Percentiles rank a stretch among this genome's conserved stretches.
These are phyloP conservation scores for Erysimum cheiri DNA, from an alignment of 441 rosid species.

Conservation along the genomic window DNA sequence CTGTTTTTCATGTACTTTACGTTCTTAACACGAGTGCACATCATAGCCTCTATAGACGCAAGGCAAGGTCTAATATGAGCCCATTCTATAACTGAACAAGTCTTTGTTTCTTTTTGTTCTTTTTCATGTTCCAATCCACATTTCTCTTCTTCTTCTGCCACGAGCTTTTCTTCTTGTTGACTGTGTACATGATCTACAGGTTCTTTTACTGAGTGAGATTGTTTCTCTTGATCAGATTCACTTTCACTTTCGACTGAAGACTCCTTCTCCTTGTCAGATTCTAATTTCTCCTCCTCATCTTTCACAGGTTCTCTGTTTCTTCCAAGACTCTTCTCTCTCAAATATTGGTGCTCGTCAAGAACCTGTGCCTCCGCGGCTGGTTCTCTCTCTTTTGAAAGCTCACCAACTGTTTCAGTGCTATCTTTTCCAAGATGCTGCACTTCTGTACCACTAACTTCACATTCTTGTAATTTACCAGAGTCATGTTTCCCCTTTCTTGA, in stretches of 20 bases:
- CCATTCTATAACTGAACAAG: slow-evolving; percentile 52
- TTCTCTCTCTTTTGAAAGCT: slow-evolving; percentile 35
- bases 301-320: slow-evolving; percentile 36
- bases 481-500: slow-evolving; percentile 45
- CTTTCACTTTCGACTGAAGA: not conserved
- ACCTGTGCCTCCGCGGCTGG: slow-evolving; percentile 32
- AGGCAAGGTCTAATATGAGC: slow-evolving; percentile 58
- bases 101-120: slow-evolving; percentile 45
- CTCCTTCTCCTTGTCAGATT: slow-evolving; percentile 41
- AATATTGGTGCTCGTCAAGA: not conserved
- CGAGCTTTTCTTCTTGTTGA: slow-evolving; percentile 43
- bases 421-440: slow-evolving; percentile 21
- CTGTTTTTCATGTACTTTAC: slow-evolving; percentile 41
- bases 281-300: slow-evolving; percentile 36
- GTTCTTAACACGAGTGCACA: slow-evolving; percentile 63
- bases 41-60: slow-evolving; percentile 56
- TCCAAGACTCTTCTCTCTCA: slow-evolving; percentile 41
- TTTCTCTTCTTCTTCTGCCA: slow-evolving; percentile 46
- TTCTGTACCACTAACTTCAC: slow-evolving; percentile 23
- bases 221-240: slow-evolving; percentile 29
- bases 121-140: slow-evolving; percentile 43
- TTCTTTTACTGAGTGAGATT: slow-evolving; percentile 29
- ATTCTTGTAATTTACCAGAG: slow-evolving; percentile 46
- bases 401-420: not conserved
- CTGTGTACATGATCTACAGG: slow-evolving; percentile 28